phyloP scores from a whole-genome alignment of 2,329 filamentous ascomycete species.

The Aspergillus phoenicis region DNA sequence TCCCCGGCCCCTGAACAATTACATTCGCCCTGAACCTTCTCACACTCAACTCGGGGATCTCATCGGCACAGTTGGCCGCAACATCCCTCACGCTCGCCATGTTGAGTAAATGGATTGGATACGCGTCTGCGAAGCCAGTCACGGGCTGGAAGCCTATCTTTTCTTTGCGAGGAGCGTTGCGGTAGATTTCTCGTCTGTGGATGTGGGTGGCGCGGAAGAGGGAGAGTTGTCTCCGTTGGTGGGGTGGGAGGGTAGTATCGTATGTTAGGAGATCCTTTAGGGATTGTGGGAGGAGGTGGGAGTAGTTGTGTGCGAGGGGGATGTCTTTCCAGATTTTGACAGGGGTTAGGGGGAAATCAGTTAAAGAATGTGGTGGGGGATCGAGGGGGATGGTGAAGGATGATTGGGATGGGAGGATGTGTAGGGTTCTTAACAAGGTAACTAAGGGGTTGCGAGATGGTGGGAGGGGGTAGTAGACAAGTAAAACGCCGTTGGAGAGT shows the following conservation, averaged over 20 bases:
- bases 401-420: conserved; percentile 39
- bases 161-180: conserved; percentile 56
- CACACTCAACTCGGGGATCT: conserved; percentile 50
- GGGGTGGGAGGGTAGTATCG: conserved; percentile 5
- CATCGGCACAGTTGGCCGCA: conserved; percentile 43
- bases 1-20: conserved; percentile 54
- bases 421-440: conserved; percentile 15
- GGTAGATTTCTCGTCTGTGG: conserved; percentile 53
- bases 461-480: conserved; percentile 50
- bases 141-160: conserved; percentile 56
- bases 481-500: conserved; percentile 55
- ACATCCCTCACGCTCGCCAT: conserved; percentile 58
- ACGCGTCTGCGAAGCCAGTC: conserved; percentile 61
- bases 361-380: conserved; percentile 51
- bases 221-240: conserved; percentile 35
- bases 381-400: conserved; percentile 57
- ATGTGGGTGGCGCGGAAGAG: conserved; percentile 56
- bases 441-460: conserved; percentile 12
- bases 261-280: conserved; percentile 51
- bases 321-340: conserved; percentile 60
- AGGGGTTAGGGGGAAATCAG: conserved; percentile 48
- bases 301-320: conserved; percentile 47
- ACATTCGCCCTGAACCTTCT: conserved; percentile 62
- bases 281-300: conserved; percentile 48
- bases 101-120: conserved; percentile 60